A percentile compares a stretch with the other conserved stretches of the same genome.
These are phyloP conservation scores for Exophiala spinifera DNA, from an alignment of 2,329 filamentous ascomycete species.

Conservation along the genomic window DNA sequence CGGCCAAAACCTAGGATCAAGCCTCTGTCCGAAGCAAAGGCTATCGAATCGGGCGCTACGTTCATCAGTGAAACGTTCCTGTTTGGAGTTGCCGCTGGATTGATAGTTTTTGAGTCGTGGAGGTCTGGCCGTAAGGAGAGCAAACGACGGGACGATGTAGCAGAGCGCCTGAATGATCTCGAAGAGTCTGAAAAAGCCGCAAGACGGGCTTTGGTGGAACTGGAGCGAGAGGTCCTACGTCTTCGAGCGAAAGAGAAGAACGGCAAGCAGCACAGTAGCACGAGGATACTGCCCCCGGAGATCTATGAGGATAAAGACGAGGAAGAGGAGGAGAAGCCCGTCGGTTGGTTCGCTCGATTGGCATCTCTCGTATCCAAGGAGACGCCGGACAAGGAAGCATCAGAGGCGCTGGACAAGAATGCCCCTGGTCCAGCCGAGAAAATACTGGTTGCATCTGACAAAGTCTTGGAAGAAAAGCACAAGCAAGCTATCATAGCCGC, in stretches of 20 bases:
- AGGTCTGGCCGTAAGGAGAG: slow-evolving; percentile 60
- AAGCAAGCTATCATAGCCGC: slow-evolving; percentile 25
- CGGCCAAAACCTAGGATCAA: slow-evolving; percentile 54
- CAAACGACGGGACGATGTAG: slow-evolving; percentile 58
- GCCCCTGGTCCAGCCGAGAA: slow-evolving; percentile 28
- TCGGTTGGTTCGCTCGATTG: slow-evolving; percentile 36
- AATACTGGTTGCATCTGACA: slow-evolving; percentile 33
- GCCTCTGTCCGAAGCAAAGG: slow-evolving; percentile 64
- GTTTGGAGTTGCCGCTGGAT: slow-evolving; percentile 59
- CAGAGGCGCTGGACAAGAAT: slow-evolving; percentile 32
- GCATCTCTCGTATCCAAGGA: slow-evolving; percentile 34
- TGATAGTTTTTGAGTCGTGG: slow-evolving; percentile 63
- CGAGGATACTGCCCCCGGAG: slow-evolving; percentile 41
- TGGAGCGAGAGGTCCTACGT: slow-evolving; percentile 47
- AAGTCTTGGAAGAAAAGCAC: slow-evolving; percentile 30
- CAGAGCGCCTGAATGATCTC: slow-evolving; percentile 57
- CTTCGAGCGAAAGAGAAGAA: slow-evolving; percentile 39
- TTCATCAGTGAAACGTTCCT: slow-evolving; percentile 67
- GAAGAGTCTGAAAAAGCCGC: slow-evolving; percentile 49
- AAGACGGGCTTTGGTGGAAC: slow-evolving; percentile 40
- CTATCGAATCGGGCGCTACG: slow-evolving; percentile 66
- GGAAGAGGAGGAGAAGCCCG: slow-evolving; percentile 27
- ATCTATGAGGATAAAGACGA: slow-evolving; percentile 38
- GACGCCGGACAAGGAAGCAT: slow-evolving; percentile 35
- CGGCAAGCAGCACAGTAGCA: slow-evolving; percentile 24